phyloP scores from a whole-genome alignment of 1,284 basidiomycete species.

The Athelia psychrophila region DNA sequence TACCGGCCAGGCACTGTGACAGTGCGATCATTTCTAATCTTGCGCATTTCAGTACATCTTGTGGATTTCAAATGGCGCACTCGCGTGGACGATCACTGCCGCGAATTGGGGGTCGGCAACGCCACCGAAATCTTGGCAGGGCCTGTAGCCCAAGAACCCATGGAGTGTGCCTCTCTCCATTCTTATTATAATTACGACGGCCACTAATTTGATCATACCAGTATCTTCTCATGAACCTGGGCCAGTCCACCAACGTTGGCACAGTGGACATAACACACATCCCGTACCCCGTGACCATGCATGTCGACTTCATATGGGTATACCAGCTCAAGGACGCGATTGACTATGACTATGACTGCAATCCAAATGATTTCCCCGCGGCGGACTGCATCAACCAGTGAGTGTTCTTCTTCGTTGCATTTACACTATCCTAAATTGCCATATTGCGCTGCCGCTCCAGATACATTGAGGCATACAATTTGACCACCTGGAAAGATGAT shows the following conservation, averaged over 20 bases:
- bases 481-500: conserved; percentile 29
- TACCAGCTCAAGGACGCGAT: conserved; percentile 69
- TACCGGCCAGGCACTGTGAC: too few species aligned
- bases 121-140: conserved; percentile 52
- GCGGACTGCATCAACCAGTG: conserved; percentile 69
- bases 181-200: neutral
- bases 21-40: too few species aligned
- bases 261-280: conserved; percentile 63
- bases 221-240: conserved; percentile 82
- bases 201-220: conserved; percentile 20
- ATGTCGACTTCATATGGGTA: conserved; percentile 82
- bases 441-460: conserved; percentile 9
- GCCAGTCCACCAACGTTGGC: conserved; percentile 80
- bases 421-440: neutral
- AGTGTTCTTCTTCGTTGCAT: too few species aligned
- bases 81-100: conserved; percentile 57
- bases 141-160: conserved; percentile 61
- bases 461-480: conserved; percentile 37
- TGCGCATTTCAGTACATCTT: conserved; percentile 42
- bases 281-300: conserved; percentile 69
- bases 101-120: conserved; percentile 53
- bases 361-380: conserved; percentile 79
- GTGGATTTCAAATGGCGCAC: conserved; percentile 51
- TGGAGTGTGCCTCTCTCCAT: conserved; percentile 31
- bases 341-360: conserved; percentile 84